phyloP scores from a whole-genome alignment of 2,329 filamentous ascomycete species.

The Periglandula ipomoeae region DNA sequence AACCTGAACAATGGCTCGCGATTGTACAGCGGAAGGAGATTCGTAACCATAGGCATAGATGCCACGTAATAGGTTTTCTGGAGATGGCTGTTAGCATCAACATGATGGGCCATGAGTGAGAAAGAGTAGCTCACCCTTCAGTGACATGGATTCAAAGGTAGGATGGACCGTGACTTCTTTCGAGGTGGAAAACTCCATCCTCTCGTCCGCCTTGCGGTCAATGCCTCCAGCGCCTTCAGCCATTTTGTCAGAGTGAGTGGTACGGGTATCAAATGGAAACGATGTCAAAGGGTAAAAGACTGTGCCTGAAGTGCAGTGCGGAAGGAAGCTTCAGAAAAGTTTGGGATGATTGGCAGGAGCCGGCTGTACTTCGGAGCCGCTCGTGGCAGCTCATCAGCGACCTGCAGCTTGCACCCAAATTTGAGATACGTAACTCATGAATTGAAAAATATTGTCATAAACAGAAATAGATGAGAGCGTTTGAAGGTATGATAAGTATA shows the following conservation, averaged over 20 bases:
- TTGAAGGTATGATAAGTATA: too few species aligned
- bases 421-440: too few species aligned
- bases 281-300: not conserved
- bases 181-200: conserved; percentile 96
- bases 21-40: conserved; percentile 94
- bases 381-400: not conserved
- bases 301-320: too few species aligned
- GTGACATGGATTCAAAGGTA: conserved; percentile 89
- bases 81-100: not conserved
- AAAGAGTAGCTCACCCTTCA: conserved; percentile 55
- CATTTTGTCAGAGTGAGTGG: conserved; percentile 48
- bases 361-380: conserved; percentile 23
- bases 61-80: conserved; percentile 87
- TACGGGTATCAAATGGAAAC: not conserved
- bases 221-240: conserved; percentile 68
- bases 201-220: conserved; percentile 88
- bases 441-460: too few species aligned
- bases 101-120: not conserved
- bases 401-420: too few species aligned
- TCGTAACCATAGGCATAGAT: conserved; percentile 99
- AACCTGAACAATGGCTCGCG: conserved; percentile 94
- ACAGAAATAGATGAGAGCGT: too few species aligned
- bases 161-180: conserved; percentile 95
- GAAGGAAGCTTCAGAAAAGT: conserved; percentile 15
- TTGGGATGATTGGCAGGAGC: conserved; percentile 13